These are phyloP conservation scores for Moricandia arvensis DNA, from an alignment of 345 rosid species.

Conservation along the genomic window DNA sequence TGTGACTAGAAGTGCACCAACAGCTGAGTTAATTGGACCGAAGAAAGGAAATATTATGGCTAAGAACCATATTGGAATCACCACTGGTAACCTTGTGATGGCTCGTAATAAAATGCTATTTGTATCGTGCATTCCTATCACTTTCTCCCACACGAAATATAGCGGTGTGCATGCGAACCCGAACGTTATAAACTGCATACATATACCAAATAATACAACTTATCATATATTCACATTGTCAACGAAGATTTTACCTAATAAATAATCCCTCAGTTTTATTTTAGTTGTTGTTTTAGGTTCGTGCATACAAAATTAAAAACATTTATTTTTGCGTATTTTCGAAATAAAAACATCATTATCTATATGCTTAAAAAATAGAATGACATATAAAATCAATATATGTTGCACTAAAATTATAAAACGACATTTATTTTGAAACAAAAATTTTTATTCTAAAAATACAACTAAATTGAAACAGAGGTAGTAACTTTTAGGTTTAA, in stretches of 20 bases:
- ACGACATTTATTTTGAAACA: no score
- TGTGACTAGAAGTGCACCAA: slow-evolving; percentile 7
- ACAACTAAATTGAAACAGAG: no score
- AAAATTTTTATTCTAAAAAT: no score
- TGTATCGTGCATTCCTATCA: slow-evolving; percentile 74
- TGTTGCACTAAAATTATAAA: no score
- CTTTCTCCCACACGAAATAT: slow-evolving; percentile 53
- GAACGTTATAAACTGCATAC: slow-evolving; percentile 76
- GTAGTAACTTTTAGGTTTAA: not conserved
- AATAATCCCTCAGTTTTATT: no score
- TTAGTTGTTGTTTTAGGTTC: no score
- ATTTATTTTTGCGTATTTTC: no score
- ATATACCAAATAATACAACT: not conserved
- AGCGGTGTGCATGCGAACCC: slow-evolving; percentile 84
- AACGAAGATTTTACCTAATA: not conserved
- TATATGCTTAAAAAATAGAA: no score
- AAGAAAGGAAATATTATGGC: slow-evolving; percentile 1
- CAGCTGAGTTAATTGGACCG: slow-evolving; percentile 8
- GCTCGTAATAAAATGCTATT: slow-evolving; percentile 73
- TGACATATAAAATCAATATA: no score
- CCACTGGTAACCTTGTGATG: slow-evolving; percentile 16
- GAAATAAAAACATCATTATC: no score
- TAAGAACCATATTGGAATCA: not conserved
- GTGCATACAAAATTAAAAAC: no score
- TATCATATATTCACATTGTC: not conserved